Base-by-base conservation (phyloP, 305 asterid species). In the Ilex paraguariensis region DNA sequence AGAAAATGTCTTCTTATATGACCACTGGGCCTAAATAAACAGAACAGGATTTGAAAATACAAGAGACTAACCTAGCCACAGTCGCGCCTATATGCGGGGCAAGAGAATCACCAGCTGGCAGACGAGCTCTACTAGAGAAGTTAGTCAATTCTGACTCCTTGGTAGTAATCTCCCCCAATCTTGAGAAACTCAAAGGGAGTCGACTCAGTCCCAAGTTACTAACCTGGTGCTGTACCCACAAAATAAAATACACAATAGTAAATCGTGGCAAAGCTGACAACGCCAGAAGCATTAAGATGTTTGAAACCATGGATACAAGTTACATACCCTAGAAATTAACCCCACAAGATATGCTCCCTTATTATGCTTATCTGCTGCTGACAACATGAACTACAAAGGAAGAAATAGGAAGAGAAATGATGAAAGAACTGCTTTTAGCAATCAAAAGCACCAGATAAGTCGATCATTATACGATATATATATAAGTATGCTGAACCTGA, bases 291-390 rank as follows among this genome's bases (percentile, higher is more conserved):
- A 54, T 56, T 55, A 8, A 44, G 21, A 67, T 63, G 49, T 60
- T 42, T 50, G 42, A 36, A 65, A 66, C 60, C 59, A 65, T 15
- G 65, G 61, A 65, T 42, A 62, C 65, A 62, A 54, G 70, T 54
- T 59, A 60, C 83, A 36, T 85, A 91, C 98, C 81, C 68, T 77
- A 66, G 95, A 77, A 66, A 91, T 85, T 74, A 91, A 75, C 61
- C 81, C 90, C 59, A 82, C 84, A 31, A 91, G 84, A 77, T 77
- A 88, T 73, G 79, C 87, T 75, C 91, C 88, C 76, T 85, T 91
- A 65, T 88, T 74, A 58, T 59, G 82, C 62, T 73, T 64, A 78
- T 84, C 70, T 11, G 87, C 83, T 79, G 91, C 98, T 6, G 95
- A 85, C 68, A 85, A 68, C 95, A 91, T 85, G 77, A 91, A 87